Conservation (phyloP, 1,284 basidiomycete species). For the Coriolopsis trogii region DNA sequence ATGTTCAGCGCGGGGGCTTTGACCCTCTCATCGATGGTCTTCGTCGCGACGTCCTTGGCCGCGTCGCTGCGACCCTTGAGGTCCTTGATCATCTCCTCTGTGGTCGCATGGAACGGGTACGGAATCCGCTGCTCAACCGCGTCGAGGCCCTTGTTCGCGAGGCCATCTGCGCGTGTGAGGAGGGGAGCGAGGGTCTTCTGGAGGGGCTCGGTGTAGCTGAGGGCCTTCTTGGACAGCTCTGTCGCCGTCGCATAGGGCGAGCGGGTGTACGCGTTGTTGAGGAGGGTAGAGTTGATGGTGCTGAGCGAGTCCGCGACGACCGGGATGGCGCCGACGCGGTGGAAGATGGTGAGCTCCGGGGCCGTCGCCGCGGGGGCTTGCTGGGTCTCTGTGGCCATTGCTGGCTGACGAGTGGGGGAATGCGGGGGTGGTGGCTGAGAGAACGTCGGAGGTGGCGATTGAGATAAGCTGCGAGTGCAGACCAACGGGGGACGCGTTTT, state of each 20-base stretch:
- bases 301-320: constrained; percentile 64
- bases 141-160: constrained; percentile 75
- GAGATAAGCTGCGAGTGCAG: constrained; percentile 19
- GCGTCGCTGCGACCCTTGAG: constrained; percentile 59
- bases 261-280: constrained; percentile 60
- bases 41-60: constrained; percentile 59
- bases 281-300: constrained; percentile 60
- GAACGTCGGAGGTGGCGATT: constrained; percentile 8
- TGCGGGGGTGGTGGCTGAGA: constrained; percentile 3
- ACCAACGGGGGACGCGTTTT: constrained; percentile 14
- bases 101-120: constrained; percentile 71
- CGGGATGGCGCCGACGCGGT: constrained; percentile 69
- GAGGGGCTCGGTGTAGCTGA: constrained; percentile 64
- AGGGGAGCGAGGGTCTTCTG: constrained; percentile 67
- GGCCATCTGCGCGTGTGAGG: constrained; percentile 60
- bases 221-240: constrained; percentile 57
- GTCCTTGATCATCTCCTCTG: constrained; percentile 67
- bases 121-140: constrained; percentile 73
- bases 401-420: constrained; percentile 15
- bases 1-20: constrained; percentile 63
- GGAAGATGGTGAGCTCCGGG: constrained; percentile 62
- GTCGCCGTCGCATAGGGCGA: constrained; percentile 67
- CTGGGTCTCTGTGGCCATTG: constrained; percentile 48
- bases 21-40: constrained; percentile 67
- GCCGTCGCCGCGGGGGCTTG: constrained; percentile 30